phyloP scores from a whole-genome alignment of 345 rosid genomes.

The Pistacia atlantica region DNA sequence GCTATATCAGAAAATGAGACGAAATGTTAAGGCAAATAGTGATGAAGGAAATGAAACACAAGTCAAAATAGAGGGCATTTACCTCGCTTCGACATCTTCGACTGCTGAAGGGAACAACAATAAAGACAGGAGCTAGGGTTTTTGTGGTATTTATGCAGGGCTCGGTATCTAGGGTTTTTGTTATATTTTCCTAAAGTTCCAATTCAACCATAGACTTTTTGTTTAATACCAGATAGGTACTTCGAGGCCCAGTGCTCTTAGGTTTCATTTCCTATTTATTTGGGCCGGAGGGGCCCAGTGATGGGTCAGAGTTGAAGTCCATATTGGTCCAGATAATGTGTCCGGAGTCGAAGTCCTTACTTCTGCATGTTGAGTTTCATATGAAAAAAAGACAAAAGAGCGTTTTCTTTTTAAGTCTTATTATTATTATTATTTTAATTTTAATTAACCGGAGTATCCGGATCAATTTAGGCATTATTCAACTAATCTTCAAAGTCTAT shows the following conservation, averaged over 20 bases:
- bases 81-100: conserved; percentile 96
- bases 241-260: not conserved
- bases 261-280: not conserved
- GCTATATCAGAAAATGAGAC: too few relatives aligned
- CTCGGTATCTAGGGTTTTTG: conserved; percentile 26
- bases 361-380: too few relatives aligned
- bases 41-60: not conserved
- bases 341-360: too few relatives aligned
- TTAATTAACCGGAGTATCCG: too few relatives aligned
- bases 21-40: not conserved
- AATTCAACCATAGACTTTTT: not conserved
- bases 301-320: not conserved
- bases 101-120: conserved; percentile 29
- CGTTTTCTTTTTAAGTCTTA: too few relatives aligned
- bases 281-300: not conserved
- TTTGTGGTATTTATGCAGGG: conserved; percentile 24
- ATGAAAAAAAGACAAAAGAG: too few relatives aligned
- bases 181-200: not conserved
- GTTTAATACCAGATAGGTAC: not conserved
- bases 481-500: too few relatives aligned
- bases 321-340: too few relatives aligned
- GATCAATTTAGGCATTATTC: too few relatives aligned
- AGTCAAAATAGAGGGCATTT: not conserved
- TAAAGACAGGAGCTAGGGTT: conserved; percentile 6
- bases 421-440: too few relatives aligned